A percentile compares a stretch with the other conserved stretches of the same genome.
These are phyloP conservation scores for Aspergillus bombycis DNA, from an alignment of 2,329 filamentous ascomycete genomes.

Conservation along the genomic window DNA sequence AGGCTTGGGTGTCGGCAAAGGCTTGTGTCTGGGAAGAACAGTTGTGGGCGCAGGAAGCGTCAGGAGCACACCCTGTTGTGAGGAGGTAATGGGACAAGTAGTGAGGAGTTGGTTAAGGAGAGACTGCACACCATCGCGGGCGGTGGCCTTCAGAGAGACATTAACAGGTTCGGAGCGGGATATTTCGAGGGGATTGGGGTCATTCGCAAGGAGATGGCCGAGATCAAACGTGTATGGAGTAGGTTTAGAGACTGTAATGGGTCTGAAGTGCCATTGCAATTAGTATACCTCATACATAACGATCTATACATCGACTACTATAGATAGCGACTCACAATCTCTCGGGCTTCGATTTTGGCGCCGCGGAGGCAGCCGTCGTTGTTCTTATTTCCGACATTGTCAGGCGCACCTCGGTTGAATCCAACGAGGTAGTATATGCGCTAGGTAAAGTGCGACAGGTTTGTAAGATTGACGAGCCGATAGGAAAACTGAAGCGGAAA, in stretches of 20 bases:
- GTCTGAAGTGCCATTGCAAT: slow-evolving; percentile 33
- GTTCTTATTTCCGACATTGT: slow-evolving; percentile 36
- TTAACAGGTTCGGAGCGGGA: slow-evolving; percentile 59
- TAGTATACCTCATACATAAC: slow-evolving; percentile 16
- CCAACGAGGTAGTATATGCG: slow-evolving; percentile 1
- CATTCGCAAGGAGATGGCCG: slow-evolving; percentile 80
- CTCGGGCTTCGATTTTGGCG: slow-evolving; percentile 36
- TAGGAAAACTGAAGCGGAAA: slow-evolving; percentile 27
- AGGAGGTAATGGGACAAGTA: slow-evolving; percentile 76
- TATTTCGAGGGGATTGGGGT: slow-evolving; percentile 78
- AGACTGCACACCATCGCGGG: slow-evolving; percentile 87
- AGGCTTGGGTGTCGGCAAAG: slow-evolving; percentile 76
- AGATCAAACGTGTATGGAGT: slow-evolving; percentile 93
- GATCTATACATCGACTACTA: slow-evolving; percentile 3
- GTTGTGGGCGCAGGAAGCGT: slow-evolving; percentile 72
- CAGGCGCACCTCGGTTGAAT: slow-evolving; percentile 6
- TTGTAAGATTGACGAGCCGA: not conserved
- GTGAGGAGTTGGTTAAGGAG: slow-evolving; percentile 94
- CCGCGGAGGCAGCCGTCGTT: slow-evolving; percentile 23
- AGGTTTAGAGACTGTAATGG: slow-evolving; percentile 74
- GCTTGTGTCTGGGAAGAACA: slow-evolving; percentile 85
- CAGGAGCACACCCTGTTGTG: slow-evolving; percentile 71
- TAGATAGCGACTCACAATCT: slow-evolving; percentile 42
- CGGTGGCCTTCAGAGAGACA: slow-evolving; percentile 68
- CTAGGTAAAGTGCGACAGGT: slow-evolving; percentile 2